Evolutionary conservation across 306 rosid genomes (phyloP).

Genomic region (Cucumis cinereus): DNA sequence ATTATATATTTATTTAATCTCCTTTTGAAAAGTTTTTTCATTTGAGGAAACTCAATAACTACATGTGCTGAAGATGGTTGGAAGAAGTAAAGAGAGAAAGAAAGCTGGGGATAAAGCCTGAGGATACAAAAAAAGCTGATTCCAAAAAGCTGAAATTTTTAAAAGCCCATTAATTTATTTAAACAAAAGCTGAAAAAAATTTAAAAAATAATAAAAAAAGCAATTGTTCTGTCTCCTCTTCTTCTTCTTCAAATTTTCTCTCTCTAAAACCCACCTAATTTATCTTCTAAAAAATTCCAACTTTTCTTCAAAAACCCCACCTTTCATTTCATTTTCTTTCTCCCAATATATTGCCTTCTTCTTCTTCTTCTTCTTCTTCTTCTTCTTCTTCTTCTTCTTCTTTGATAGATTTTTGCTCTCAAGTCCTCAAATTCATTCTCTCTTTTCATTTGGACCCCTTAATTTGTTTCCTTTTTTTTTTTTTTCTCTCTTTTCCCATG

Average conservation of each 20-base stretch:
- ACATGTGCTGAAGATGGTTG: constrained; percentile 43
- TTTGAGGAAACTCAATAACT: constrained; percentile 13
- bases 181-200: not conserved
- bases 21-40: constrained; percentile 5
- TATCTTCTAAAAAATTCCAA: not conserved
- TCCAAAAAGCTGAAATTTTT: constrained; percentile 29
- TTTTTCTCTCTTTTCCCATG: constrained; percentile 24
- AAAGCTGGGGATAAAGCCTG: constrained; percentile 49
- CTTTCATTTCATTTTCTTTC: not conserved
- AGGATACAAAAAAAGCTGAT: constrained; percentile 49
- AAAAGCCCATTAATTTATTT: constrained; percentile 7
- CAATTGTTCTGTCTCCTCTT: not conserved
- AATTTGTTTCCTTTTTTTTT: not conserved
- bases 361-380: not conserved
- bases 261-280: not conserved
- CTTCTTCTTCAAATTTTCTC: not conserved
- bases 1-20: not conserved
- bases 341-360: not conserved
- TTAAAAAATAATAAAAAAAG: too few species aligned
- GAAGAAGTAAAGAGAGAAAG: constrained; percentile 34
- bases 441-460: not conserved
- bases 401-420: not conserved
- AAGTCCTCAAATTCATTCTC: not conserved
- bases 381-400: not conserved
- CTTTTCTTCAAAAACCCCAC: not conserved